Conservation (phyloP, 345 rosid genomes). For the Camelina sativa region DNA sequence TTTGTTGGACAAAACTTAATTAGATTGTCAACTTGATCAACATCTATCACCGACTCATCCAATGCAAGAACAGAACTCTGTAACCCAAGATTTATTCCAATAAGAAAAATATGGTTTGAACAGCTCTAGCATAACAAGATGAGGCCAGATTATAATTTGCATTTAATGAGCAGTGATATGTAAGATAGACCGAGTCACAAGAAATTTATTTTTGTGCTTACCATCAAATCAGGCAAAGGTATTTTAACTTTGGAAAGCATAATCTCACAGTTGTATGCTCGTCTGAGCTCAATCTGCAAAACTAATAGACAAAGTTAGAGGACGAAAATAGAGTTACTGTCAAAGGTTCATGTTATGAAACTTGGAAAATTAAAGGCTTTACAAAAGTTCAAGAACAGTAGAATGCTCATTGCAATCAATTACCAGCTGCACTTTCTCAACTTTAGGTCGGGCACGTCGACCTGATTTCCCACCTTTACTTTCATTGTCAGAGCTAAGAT, state of each 20-base stretch:
- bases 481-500: constrained; percentile 54
- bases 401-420: constrained; percentile 43
- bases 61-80: constrained; percentile 79
- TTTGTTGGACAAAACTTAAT: constrained; percentile 87
- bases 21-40: constrained; percentile 83
- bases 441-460: constrained; percentile 57
- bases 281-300: constrained; percentile 80
- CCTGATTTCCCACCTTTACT: constrained; percentile 53
- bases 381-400: constrained; percentile 10
- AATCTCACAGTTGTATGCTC: constrained; percentile 87
- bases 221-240: constrained; percentile 77
- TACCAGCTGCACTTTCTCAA: constrained; percentile 91
- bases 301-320: constrained; percentile 45
- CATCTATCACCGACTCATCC: constrained; percentile 76
- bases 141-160: constrained; percentile 1
- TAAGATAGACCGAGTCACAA: background rate
- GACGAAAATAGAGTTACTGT: constrained; percentile 25
- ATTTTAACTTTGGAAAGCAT: constrained; percentile 87
- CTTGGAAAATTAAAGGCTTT: background rate
- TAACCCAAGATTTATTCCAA: constrained; percentile 36
- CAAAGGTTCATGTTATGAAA: constrained; percentile 25
- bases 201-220: constrained; percentile 43
- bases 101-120: constrained; percentile 23
- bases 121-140: constrained; percentile 32
- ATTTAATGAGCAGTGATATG: background rate